Base-by-base conservation (phyloP, 495 filamentous ascomycete genomes). In the Collariella sp. region DNA sequence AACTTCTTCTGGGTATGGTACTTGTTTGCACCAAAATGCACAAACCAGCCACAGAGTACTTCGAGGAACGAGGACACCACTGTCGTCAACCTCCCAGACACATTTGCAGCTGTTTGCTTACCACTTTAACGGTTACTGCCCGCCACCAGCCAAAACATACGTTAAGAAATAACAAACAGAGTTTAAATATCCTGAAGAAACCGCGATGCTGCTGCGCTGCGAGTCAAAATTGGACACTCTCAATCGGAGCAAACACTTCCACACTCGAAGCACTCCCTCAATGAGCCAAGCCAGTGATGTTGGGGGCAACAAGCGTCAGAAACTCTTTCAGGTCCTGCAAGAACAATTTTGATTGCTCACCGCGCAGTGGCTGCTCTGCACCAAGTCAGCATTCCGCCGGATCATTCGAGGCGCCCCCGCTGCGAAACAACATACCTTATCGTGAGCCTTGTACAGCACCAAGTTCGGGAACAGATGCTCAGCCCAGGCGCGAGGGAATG, bases 311-410 rank as follows among this genome's bases (percentile, higher is more conserved):
- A 36, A 55, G 31, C 26, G 13, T 40, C 19, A 65, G 6, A 39
- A 84, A 89, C 16, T 76, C 75, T 13, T 73, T 71, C 6, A 87
- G 50, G 64, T 87, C 85, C 15, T 69, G 55, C 33, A 81, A 69
- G 43, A 87, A 65, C 23, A 62, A 61, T 44, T 68, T 65, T 2
- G 83, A 83, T 38, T 72, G 54, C 63, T 86, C 20, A 78, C 79
- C 1, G 82, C 80, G 58, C 85, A 86, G 67, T 85, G 83, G 0
- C 83, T 82, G 20, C 85, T 83, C 59, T 67, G 31, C 4, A 12
- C n/a, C 26, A 18, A 22, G 20, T 45, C 42, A 29, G 22, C 20
- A 13, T n/a, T 13, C 11, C 20, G 29, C 18, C 9, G n/a, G 13
- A 22, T 18, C 13, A n/a, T 34, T 36, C n/a, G n/a, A n/a, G n/a